phyloP scores from a whole-genome alignment of 192 early-diverging fungal species.

The Podila verticillata region DNA sequence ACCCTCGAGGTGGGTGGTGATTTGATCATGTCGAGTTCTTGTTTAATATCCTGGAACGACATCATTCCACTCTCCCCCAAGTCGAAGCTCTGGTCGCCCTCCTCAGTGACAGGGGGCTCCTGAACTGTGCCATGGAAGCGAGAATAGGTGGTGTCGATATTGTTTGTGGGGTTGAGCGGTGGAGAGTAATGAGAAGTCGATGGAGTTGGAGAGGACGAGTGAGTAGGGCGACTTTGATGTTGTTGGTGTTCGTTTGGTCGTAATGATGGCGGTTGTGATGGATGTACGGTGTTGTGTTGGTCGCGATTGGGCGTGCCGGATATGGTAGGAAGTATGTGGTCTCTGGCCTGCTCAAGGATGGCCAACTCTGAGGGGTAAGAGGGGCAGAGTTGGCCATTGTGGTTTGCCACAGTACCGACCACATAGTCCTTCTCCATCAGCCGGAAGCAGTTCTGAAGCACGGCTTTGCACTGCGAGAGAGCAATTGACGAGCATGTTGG shows the following conservation, averaged over 20 bases:
- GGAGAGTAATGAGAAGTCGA: background rate
- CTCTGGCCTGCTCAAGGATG: conserved; percentile 30
- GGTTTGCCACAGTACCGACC: conserved; percentile 36
- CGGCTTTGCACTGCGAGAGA: conserved; percentile 33
- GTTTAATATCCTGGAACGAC: conserved; percentile 50
- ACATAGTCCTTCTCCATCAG: conserved; percentile 49
- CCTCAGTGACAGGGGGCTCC: conserved; percentile 22
- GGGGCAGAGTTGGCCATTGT: conserved; percentile 45
- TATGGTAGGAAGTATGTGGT: background rate
- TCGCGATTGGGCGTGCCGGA: background rate
- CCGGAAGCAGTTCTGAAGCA: conserved; percentile 43
- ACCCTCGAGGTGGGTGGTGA: conserved; percentile 3
- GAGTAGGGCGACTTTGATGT: background rate
- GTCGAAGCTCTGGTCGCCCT: conserved; percentile 46
- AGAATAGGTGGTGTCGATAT: background rate
- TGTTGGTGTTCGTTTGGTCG: background rate
- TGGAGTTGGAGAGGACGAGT: background rate
- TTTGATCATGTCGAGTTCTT: conserved; percentile 35
- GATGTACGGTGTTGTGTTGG: background rate
- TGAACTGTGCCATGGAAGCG: conserved; percentile 2
- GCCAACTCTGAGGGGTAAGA: conserved; percentile 46
- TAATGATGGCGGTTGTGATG: background rate
- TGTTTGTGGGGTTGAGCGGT: background rate
- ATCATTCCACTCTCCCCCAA: conserved; percentile 45
- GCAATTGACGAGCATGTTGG: background rate